Conservation (phyloP, 768 basidiomycete species). For the Lactarius quietus region DNA sequence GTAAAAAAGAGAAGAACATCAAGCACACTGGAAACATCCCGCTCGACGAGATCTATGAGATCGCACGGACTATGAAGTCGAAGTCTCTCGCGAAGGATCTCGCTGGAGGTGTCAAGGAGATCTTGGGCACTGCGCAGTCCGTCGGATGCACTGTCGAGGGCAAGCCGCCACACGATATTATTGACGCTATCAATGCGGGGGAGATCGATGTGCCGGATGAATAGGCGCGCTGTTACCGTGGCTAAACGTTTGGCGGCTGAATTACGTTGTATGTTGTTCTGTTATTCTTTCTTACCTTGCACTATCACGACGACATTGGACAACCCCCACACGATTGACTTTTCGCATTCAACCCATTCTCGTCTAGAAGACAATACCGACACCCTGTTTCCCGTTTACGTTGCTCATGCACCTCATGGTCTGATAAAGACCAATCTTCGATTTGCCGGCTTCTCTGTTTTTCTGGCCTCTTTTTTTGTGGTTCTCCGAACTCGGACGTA, state of each 20-base stretch:
- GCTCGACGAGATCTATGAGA: slow-evolving; percentile 90
- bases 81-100: slow-evolving; percentile 94
- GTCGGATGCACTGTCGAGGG: slow-evolving; percentile 97
- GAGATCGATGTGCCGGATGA: slow-evolving; percentile 85
- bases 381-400: neutral
- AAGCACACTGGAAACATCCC: slow-evolving; percentile 95
- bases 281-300: slow-evolving; percentile 10
- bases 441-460: neutral
- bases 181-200: slow-evolving; percentile 80
- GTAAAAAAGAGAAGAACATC: slow-evolving; percentile 99
- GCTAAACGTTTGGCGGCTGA: neutral
- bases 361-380: neutral
- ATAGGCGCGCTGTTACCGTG: slow-evolving; percentile 40
- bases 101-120: slow-evolving; percentile 91
- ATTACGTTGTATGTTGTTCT: slow-evolving; percentile 17
- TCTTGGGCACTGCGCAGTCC: slow-evolving; percentile 95
- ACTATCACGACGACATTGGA: slow-evolving; percentile 17
- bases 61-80: slow-evolving; percentile 92
- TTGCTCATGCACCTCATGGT: neutral
- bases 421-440: neutral
- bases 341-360: neutral
- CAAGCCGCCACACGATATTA: slow-evolving; percentile 87
- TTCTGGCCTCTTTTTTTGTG: neutral
- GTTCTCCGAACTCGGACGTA: neutral
- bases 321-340: neutral